These are phyloP conservation scores for Alternaria consortialis DNA, from an alignment of 2,329 filamentous ascomycete genomes.

Conservation along the genomic window DNA sequence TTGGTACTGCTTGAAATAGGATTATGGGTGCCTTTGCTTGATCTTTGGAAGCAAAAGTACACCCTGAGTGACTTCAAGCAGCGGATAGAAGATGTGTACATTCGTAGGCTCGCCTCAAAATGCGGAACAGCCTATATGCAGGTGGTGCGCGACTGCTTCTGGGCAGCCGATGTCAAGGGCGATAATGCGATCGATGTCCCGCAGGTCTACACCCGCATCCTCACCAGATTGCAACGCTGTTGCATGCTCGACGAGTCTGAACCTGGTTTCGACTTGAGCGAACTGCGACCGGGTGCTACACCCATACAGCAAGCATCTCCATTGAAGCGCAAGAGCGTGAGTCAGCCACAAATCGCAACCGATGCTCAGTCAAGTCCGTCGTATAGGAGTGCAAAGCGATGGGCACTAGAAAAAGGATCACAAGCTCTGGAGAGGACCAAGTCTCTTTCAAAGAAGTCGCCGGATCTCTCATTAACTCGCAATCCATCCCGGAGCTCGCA, in stretches of 20 bases:
- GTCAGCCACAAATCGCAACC: slow-evolving; percentile 33
- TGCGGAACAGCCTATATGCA: slow-evolving; percentile 80
- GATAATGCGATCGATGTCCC: slow-evolving; percentile 45
- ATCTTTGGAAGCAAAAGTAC: slow-evolving; percentile 67
- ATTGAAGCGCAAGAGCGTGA: slow-evolving; percentile 46
- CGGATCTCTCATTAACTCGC: slow-evolving; percentile 39
- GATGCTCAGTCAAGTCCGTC: slow-evolving; percentile 44
- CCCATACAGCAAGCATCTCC: slow-evolving; percentile 33
- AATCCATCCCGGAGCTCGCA: slow-evolving; percentile 45
- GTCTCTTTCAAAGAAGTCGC: slow-evolving; percentile 43
- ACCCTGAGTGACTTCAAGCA: slow-evolving; percentile 69
- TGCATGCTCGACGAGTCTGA: slow-evolving; percentile 52
- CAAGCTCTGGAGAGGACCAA: slow-evolving; percentile 47
- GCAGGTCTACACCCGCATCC: slow-evolving; percentile 56
- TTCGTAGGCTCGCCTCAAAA: slow-evolving; percentile 70
- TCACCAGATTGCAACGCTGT: slow-evolving; percentile 52
- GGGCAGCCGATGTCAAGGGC: slow-evolving; percentile 66
- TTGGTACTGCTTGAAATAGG: slow-evolving; percentile 78
- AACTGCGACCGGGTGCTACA: slow-evolving; percentile 32
- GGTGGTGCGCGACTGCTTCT: slow-evolving; percentile 75
- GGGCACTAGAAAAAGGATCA: slow-evolving; percentile 47
- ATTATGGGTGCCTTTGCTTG: slow-evolving; percentile 74
- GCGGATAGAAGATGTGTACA: slow-evolving; percentile 69
- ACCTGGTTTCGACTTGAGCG: slow-evolving; percentile 40
- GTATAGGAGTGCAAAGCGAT: slow-evolving; percentile 48